Base-by-base conservation (phyloP, 139 green algal genomes). In the Trebouxia sp. region DNA sequence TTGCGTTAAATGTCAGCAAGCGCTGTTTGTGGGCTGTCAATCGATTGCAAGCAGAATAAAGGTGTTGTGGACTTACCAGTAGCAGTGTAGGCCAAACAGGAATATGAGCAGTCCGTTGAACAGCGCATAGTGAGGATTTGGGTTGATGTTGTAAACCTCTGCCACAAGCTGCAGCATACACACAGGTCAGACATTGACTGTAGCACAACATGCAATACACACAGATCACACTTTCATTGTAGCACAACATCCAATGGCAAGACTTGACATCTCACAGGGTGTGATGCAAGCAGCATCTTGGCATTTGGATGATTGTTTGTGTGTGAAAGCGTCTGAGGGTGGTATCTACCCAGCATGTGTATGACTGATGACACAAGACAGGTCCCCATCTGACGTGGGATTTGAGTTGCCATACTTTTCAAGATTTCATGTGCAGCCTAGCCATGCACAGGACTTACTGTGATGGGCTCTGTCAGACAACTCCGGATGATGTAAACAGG, bases 11-110 rank as follows among this genome's bases (percentile, higher is more conserved):
- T n/a, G 14, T 15, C 58, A 2, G 32, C 32, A 1, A 24, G 2
- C 26, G 5, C 3, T 3, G 6, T 28, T 8, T 47, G 20, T 65
- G 24, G 22, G 2, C 7, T 22, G 48, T 45, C 65, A 39, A 47
- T 6, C 26, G 56, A 0, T 66, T 14, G 28, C 15, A 53, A 26
- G 43, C 32, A n/a, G 30, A 0, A 58, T 32, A 8, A 20, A 26
- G 15, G 37, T 45, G 37, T 15, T 67, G 32, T 9, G 4, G 24
- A 28, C 81, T 78, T 58, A 94, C 94, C 94, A 97, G 86, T 97
- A 97, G 10, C 94, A 69, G 82, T 97, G 92, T 55, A 97, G 83
- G 39, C 89, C 81, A 41, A 92, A 91, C 26, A 97, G 87, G 66
- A 96, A 83, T 66, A 92, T 75, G 26, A 97, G 88, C 42, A 97